These are phyloP conservation scores for Tricholoma hemisulphureum DNA, from an alignment of 768 basidiomycete species.

Conservation along the genomic window DNA sequence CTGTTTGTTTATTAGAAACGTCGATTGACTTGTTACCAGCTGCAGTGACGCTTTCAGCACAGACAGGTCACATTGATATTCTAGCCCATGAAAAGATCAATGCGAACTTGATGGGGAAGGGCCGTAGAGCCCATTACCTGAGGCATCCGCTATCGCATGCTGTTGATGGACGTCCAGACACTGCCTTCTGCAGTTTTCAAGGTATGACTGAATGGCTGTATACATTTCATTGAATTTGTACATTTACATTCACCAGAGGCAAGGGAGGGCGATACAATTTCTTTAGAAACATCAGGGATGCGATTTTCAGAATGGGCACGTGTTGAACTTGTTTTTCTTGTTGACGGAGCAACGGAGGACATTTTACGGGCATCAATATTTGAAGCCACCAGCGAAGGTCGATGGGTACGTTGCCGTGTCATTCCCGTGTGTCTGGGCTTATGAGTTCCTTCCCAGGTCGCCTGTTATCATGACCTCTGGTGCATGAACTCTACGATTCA, in stretches of 20 bases:
- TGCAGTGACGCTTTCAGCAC: constrained; percentile 17
- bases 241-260: constrained; percentile 20
- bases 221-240: not conserved
- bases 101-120: constrained; percentile 31
- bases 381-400: constrained; percentile 12
- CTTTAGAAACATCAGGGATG: constrained; percentile 21
- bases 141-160: constrained; percentile 49
- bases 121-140: constrained; percentile 38
- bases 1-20: constrained; percentile 50
- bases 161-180: constrained; percentile 51
- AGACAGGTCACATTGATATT: constrained; percentile 41
- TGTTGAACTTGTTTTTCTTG: constrained; percentile 28
- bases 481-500: constrained; percentile 4
- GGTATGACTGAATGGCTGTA: constrained; percentile 27
- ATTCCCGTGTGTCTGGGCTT: not conserved
- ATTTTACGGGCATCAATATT: constrained; percentile 17
- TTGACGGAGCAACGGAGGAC: constrained; percentile 21
- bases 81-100: constrained; percentile 41
- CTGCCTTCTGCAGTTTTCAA: constrained; percentile 48
- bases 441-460: not conserved
- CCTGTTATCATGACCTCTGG: not conserved
- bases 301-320: not conserved
- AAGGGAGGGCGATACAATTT: constrained; percentile 28
- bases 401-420: constrained; percentile 15
- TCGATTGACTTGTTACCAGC: constrained; percentile 47